Base-by-base conservation (phyloP, 345 rosid genomes). In the Aquilaria yunnanensis region DNA sequence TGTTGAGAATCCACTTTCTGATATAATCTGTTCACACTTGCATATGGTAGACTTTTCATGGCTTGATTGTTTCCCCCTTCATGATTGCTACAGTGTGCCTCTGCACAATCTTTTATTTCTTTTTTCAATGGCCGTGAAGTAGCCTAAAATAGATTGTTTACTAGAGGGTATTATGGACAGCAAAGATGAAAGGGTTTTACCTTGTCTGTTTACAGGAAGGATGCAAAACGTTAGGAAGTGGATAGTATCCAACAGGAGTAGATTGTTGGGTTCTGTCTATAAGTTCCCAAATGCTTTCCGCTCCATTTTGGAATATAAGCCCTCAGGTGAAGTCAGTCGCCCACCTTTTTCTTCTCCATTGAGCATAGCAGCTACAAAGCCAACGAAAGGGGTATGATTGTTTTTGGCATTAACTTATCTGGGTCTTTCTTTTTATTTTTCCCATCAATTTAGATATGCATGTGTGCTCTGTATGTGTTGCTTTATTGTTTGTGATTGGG, bases 221-320 rank as follows among this genome's bases (percentile, higher is more conserved):
- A 64, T 49, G 16, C 62, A 66, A 50, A 63, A 53, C 47, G 23
- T 71, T 32, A 66, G 79, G 72, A 72, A 78, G 70, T 71, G 70
- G 54, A 72, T 63, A 51, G 49, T 60, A 37, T 57, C 70, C 64
- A 29, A 60, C 48, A 59, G 62, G 65, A 47, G 29, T 55, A 51
- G 51, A 67, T 60, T 51, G 57, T 12, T 45, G 53, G 49, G 47
- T 14, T 46, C 48, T 23, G 51, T 62, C 33, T 47, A 9, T 9
- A 32, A 33, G 37, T 37, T 16, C 47, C 14, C 56, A 55, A 56
- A 65, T 23, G 57, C 32, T 3, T 54, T 30, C 11, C n/a, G 49
- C 6, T 49, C 63, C n/a, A 1, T 67, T 31, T 37, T 32, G 65
- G 65, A 53, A 16, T 29, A 33, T 47, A 59, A 59, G 59, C 62